Base-by-base conservation (phyloP, 768 basidiomycete species). In the Tulasnella sp. region DNA sequence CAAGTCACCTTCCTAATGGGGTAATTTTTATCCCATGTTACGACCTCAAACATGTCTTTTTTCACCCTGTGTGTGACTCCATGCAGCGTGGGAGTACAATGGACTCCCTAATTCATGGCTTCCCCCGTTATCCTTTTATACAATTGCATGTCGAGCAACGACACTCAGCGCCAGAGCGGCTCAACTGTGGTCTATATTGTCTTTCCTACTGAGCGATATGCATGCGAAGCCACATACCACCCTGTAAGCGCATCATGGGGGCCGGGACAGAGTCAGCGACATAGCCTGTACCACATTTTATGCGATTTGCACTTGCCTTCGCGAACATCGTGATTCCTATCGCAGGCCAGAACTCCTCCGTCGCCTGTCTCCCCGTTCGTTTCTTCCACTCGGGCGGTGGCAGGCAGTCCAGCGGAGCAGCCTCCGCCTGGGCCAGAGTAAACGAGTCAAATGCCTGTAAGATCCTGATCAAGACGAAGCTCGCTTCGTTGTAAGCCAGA, bases 401-500 rank as follows among this genome's bases (percentile, higher is more conserved):
- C 17, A 54, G 44, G 1, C 38, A 41, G 1, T 43, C 51, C 3
- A 50, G 10, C 1, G 62, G 55, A 8, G 55, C 55, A 27, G 55
- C 55, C 24, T 63, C 51, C 19, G 53, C 32, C 30, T 63, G 62
- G 4, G 27, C 32, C 23, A 63, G 38, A 0, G 44, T 48, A 51
- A 63, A 63, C 19, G 21, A 21, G 17, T 55, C 47, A 32, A 63
- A 62, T 15, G 24, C 24, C 48, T 63, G 62, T 4, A 63, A n/a
- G 34, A 63, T 24, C 4, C 62, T 48, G 24, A 63, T 41, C 29
- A 62, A 29, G n/a, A 63, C 61, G 52, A 53, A 63, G 61, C 62
- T 63, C 1, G 61, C 61, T 41, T 63, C 41, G 27, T 63, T 63
- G 60, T 63, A 63, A 19, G 62, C 62, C 42, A 61, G 54, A 24